A percentile compares a stretch with the other conserved stretches of the same genome.
These are phyloP conservation scores for Cutaneotrichosporon sp. DNA, from an alignment of 1,284 basidiomycete species.

Conservation along the genomic window DNA sequence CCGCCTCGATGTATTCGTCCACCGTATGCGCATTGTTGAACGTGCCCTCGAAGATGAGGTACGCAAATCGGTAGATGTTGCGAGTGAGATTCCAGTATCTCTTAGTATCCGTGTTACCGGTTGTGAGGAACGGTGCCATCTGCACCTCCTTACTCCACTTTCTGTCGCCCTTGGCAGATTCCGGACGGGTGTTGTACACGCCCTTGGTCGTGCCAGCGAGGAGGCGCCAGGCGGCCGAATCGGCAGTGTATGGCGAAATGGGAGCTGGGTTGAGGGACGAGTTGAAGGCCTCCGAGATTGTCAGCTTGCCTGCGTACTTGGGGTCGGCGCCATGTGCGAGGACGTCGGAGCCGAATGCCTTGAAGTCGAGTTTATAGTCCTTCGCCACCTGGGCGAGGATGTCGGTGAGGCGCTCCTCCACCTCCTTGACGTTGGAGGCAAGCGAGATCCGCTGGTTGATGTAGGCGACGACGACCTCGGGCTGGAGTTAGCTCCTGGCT, in stretches of 20 bases:
- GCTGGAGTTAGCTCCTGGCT: too few relatives aligned
- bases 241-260: slow-evolving; percentile 37
- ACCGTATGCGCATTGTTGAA: slow-evolving; percentile 37
- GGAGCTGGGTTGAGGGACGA: slow-evolving; percentile 43
- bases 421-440: slow-evolving; percentile 30
- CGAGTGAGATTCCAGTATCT: slow-evolving; percentile 42
- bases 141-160: slow-evolving; percentile 20
- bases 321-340: slow-evolving; percentile 5
- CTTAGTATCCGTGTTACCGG: slow-evolving; percentile 45
- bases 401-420: slow-evolving; percentile 32
- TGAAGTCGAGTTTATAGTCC: slow-evolving; percentile 37
- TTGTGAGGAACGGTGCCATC: slow-evolving; percentile 36
- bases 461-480: slow-evolving; percentile 38
- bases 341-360: slow-evolving; percentile 30
- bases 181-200: slow-evolving; percentile 31
- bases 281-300: slow-evolving; percentile 32
- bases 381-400: slow-evolving; percentile 32
- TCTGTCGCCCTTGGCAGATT: neutral
- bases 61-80: slow-evolving; percentile 44
- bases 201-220: slow-evolving; percentile 35
- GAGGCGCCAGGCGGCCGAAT: slow-evolving; percentile 36
- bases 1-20: slow-evolving; percentile 36
- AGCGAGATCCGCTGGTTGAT: slow-evolving; percentile 45
- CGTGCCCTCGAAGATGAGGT: slow-evolving; percentile 13
- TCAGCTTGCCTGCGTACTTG: slow-evolving; percentile 28